These are phyloP conservation scores for Dovyalis caffra DNA, from an alignment of 345 rosid genomes.

Conservation along the genomic window DNA sequence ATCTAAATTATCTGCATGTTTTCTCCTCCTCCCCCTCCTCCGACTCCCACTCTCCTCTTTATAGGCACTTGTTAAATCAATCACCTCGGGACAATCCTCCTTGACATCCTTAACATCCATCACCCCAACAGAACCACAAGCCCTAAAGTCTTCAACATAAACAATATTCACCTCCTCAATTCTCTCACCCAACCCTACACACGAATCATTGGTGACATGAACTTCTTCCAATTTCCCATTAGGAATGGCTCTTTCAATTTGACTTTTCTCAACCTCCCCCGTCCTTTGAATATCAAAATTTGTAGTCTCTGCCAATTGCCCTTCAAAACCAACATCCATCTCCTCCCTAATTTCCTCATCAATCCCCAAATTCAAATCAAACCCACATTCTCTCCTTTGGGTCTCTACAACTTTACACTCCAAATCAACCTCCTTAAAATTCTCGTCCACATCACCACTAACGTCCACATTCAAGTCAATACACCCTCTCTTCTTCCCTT, in stretches of 20 bases:
- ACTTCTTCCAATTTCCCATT: constrained; percentile 44
- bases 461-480: constrained; percentile 85
- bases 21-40: constrained; percentile 44
- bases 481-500: constrained; percentile 36
- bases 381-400: constrained; percentile 46
- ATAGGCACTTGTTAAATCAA: constrained; percentile 30
- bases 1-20: constrained; percentile 28
- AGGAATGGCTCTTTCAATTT: constrained; percentile 22
- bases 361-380: constrained; percentile 79
- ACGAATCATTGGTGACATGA: constrained; percentile 38
- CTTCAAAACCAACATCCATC: constrained; percentile 17
- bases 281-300: constrained; percentile 17
- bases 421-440: constrained; percentile 17
- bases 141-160: constrained; percentile 18
- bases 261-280: constrained; percentile 20
- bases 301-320: constrained; percentile 14
- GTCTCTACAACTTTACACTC: constrained; percentile 18
- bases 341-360: constrained; percentile 47
- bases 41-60: constrained; percentile 32
- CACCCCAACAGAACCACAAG: constrained; percentile 28
- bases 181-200: constrained; percentile 31
- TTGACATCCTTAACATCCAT: constrained; percentile 25
- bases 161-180: constrained; percentile 29
- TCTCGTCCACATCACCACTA: constrained; percentile 48
- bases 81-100: constrained; percentile 23